Evolutionary conservation across 2,329 filamentous ascomycete genomes (phyloP), one percentile per base, ranked within the genome.

Genomic region (Exserohilum turcica): DNA sequence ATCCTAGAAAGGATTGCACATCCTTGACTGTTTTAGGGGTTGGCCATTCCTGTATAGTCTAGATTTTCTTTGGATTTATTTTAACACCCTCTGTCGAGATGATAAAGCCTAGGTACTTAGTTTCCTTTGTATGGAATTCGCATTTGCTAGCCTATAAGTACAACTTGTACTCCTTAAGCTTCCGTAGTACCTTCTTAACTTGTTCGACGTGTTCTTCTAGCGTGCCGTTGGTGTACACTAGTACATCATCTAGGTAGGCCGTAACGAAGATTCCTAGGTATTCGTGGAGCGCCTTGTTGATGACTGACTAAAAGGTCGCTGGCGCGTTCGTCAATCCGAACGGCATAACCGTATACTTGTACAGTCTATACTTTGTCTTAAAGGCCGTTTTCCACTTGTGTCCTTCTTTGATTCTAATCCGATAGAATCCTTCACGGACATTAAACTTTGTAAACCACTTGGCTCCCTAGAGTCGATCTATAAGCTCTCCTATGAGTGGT

Each of bases 31-130:
- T 62, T 19, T 46, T 57, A 21, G 39, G 57, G 43, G 18, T 52
- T 57, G 54, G 61, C 64, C 61, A 67, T 56, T 67, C 40, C 31
- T 59, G 31, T 27, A 75, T 57, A 29, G 51, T 50, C 35, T 50
- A 46, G 10, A 70, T 60, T 38, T 72, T 71, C 2, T 51, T 48
- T 39, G 39, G 50, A 43, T 72, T 48, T 39, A 74, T 69, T 16
- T 39, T 27, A 15, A 76, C 57, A 45, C 64, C 51, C 33, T 60
- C 38, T 13, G 42, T 48, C n/a, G 39, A 45, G 28, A 75, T 67
- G 40, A 66, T 66, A 55, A 65, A 73, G 24, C 64, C 55, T 32
- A 76, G 53, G 52, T 68, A 76, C 18, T 67, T 52, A 28, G 68
- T 56, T 54, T 63, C 32, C 19, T 66, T 54, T 31, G 54, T 56